A percentile compares a stretch with the other conserved stretches of the same genome.
phyloP scores from a whole-genome alignment of 192 early-diverging fungal species.

The Lobulomyces angularis region DNA sequence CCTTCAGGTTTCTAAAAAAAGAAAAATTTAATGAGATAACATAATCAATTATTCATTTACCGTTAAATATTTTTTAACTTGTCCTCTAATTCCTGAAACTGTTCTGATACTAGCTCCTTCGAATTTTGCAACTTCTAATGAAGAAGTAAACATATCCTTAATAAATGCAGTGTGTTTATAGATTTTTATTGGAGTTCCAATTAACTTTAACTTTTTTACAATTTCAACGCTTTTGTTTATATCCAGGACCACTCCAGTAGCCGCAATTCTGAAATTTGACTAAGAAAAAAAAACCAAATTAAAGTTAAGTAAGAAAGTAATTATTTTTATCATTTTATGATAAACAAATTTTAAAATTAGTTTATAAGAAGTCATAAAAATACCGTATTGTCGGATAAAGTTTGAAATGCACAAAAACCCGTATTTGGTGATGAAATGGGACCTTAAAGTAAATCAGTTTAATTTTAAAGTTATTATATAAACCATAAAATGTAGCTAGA shows the following conservation, averaged over 20 bases:
- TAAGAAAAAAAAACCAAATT: slow-evolving; percentile 1
- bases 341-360: not conserved
- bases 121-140: slow-evolving; percentile 96
- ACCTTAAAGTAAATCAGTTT: slow-evolving; percentile 19
- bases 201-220: slow-evolving; percentile 99
- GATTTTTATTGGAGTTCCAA: slow-evolving; percentile 85
- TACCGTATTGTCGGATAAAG: slow-evolving; percentile 45
- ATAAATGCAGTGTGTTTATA: slow-evolving; percentile 96
- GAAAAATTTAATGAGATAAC: not conserved
- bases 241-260: slow-evolving; percentile 89
- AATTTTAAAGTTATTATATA: not conserved
- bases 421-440: slow-evolving; percentile 93
- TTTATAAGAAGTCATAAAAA: not conserved
- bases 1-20: slow-evolving; percentile 63
- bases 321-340: not conserved
- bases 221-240: slow-evolving; percentile 85
- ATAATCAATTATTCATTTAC: slow-evolving; percentile 17
- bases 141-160: slow-evolving; percentile 94
- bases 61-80: slow-evolving; percentile 81
- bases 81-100: slow-evolving; percentile 92
- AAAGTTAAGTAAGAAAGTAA: not conserved
- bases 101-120: slow-evolving; percentile 93
- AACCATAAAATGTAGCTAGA: slow-evolving; percentile 82
- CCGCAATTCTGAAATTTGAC: slow-evolving; percentile 79
- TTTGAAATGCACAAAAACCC: slow-evolving; percentile 88